A percentile compares a stretch with the other conserved stretches of the same genome.
Conservation (phyloP, 225 moss, liverwort and hornwort species). For the Rhytidiadelphus loreus region DNA sequence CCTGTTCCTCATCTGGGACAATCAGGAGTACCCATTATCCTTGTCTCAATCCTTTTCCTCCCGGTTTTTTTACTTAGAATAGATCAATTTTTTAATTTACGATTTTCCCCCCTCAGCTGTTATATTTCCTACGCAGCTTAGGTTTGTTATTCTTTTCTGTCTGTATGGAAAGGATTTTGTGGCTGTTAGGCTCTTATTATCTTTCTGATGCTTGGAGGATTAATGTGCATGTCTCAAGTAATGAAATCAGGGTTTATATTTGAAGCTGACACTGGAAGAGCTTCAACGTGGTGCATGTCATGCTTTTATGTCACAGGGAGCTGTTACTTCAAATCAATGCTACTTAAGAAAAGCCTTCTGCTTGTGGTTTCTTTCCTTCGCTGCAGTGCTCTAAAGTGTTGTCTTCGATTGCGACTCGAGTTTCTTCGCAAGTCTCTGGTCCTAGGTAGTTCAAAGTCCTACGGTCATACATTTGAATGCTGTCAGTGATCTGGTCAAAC, state of each 20-base stretch:
- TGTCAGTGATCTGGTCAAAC: slow-evolving; percentile 1
- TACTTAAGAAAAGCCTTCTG: background rate
- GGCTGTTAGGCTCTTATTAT: background rate
- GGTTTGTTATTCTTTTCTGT: slow-evolving; percentile 18
- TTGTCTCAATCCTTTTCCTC: background rate
- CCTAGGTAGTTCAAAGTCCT: background rate
- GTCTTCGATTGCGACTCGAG: background rate
- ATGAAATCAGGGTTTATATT: background rate
- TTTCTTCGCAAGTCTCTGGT: background rate
- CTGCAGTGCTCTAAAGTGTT: background rate
- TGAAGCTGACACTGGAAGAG: background rate
- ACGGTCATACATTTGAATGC: background rate
- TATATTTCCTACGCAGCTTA: background rate
- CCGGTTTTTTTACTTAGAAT: slow-evolving; percentile 2
- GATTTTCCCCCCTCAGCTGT: background rate
- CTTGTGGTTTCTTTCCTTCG: background rate
- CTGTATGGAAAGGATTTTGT: slow-evolving; percentile 20
- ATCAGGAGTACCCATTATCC: slow-evolving; percentile 3
- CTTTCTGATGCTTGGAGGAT: slow-evolving; percentile 3
- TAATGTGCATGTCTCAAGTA: background rate
- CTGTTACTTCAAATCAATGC: background rate
- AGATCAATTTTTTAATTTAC: slow-evolving; percentile 13
- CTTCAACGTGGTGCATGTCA: background rate
- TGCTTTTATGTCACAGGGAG: background rate
- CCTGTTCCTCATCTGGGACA: background rate